Evolutionary conservation across 2,329 filamentous ascomycete genomes (phyloP).

Genomic region (Triangularia verruculosa): DNA sequence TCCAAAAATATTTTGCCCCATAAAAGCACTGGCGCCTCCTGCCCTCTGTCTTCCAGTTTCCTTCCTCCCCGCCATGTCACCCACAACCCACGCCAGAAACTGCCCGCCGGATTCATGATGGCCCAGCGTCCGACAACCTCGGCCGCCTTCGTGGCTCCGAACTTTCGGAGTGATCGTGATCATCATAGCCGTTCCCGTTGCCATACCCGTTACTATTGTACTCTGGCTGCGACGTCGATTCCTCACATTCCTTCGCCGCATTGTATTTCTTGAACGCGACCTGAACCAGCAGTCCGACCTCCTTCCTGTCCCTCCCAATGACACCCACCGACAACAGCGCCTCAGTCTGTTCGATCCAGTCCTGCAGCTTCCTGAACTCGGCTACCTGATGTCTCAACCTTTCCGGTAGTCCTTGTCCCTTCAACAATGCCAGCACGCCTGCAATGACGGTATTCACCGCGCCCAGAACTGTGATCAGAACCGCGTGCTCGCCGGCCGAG

Average conservation of each 20-base stretch:
- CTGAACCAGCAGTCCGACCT: conserved; percentile 43
- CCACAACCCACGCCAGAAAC: too few relatives aligned
- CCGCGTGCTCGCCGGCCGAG: conserved; percentile 46
- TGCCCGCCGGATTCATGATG: background rate
- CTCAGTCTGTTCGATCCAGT: conserved; percentile 55
- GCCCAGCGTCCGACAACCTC: background rate
- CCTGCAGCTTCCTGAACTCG: conserved; percentile 46
- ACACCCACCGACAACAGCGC: conserved; percentile 42
- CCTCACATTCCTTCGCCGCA: conserved; percentile 39
- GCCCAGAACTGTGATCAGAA: conserved; percentile 55
- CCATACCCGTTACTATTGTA: background rate
- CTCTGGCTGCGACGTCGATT: conserved; percentile 21
- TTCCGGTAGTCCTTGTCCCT: conserved; percentile 50
- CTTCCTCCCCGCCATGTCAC: too few relatives aligned
- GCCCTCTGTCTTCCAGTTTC: too few relatives aligned
- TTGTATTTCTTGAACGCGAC: conserved; percentile 44
- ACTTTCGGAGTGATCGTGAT: background rate
- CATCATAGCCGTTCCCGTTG: background rate
- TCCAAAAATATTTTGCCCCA: too few relatives aligned
- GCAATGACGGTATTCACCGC: conserved; percentile 62
- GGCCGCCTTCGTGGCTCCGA: background rate
- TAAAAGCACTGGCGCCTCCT: too few relatives aligned
- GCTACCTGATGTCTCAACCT: conserved; percentile 45
- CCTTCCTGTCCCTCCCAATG: conserved; percentile 40
- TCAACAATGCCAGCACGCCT: conserved; percentile 56